Evolutionary conservation across 2,329 filamentous ascomycete species (phyloP).

Genomic region (Botrytis squamosa): DNA sequence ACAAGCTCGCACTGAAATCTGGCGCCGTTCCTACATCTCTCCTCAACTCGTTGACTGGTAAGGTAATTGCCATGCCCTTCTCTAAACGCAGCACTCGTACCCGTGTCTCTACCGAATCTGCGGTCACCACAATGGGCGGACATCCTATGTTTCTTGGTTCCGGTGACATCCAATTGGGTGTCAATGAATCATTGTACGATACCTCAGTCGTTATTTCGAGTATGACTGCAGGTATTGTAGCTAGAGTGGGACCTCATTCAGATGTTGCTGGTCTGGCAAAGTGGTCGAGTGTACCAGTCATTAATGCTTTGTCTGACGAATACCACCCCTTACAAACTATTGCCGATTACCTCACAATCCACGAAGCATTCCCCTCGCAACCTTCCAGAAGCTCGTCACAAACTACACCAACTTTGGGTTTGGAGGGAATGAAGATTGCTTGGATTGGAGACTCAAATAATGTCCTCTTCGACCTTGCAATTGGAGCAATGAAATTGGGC

Average conservation of each 20-base stretch:
- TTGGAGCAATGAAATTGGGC: slow-evolving; percentile 82
- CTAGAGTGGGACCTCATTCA: slow-evolving; percentile 73
- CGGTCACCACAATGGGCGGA: slow-evolving; percentile 82
- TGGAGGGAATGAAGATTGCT: slow-evolving; percentile 84
- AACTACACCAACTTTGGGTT: slow-evolving; percentile 51
- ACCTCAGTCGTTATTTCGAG: slow-evolving; percentile 91
- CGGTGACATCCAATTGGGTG: slow-evolving; percentile 93
- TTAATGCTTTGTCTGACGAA: slow-evolving; percentile 84
- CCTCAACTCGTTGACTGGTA: slow-evolving; percentile 62
- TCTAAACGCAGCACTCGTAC: slow-evolving; percentile 94
- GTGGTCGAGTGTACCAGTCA: slow-evolving; percentile 74
- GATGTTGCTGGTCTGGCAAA: slow-evolving; percentile 70
- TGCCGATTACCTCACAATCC: slow-evolving; percentile 88
- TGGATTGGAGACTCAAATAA: slow-evolving; percentile 99
- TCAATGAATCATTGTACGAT: slow-evolving; percentile 93
- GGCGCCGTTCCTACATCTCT: slow-evolving; percentile 60
- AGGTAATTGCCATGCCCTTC: slow-evolving; percentile 94
- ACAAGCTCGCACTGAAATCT: slow-evolving; percentile 77
- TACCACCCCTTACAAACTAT: slow-evolving; percentile 94
- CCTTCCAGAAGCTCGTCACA: slow-evolving; percentile 30
- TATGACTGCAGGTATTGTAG: slow-evolving; percentile 82
- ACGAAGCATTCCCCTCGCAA: slow-evolving; percentile 66
- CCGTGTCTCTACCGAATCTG: slow-evolving; percentile 88
- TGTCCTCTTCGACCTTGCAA: slow-evolving; percentile 89
- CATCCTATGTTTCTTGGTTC: slow-evolving; percentile 96